Base-by-base conservation (phyloP, 148 eudicot genomes). In the Cornus suecica region DNA sequence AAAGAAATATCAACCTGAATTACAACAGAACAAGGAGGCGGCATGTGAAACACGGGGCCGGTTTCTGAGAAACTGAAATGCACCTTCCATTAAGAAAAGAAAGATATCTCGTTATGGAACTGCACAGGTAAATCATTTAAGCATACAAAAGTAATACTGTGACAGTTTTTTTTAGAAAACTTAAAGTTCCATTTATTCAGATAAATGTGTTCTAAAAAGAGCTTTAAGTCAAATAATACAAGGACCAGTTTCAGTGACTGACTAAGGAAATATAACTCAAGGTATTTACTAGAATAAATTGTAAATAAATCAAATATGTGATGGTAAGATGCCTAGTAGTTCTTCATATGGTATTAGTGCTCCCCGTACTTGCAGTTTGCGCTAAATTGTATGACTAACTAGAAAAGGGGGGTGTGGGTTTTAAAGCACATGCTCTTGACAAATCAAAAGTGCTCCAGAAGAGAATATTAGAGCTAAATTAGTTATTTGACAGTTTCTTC, bases 11-110 rank as follows among this genome's bases (percentile, higher is more conserved):
- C 69, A 68, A 94, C 98, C 97, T 94, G 97, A 74, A 94, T 92
- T 37, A 94, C 93, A 70, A 92, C 89, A 56, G 97, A 92, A 76
- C 87, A 94, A 30, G 93, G 95, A 65, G 98, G 98, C 9, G 98
- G 98, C 98, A 94, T 92, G 85, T 84, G 91, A 74, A 92, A 89
- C 64, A 86, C 84, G 10, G 90, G 94, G 70, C 97, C 95, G 16
- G 69, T 63, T 66, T 90, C 97, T 42, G 90, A 80, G 85, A 92
- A 94, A 67, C 79, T 85, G 87, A 94, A 90, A 37, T 82, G 94
- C 48, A 91, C 98, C 98, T 94, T 67, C 73, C 69, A 75, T 65
- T 52, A 84, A 45, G 66, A 83, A 65, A 22, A 74, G 74, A 45
- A 30, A 32, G 10, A 51, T 30, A 25, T 51, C 56, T 24, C 24